Conservation (phyloP, 1,139 yeast genomes). For the Candida labiduridarum region DNA sequence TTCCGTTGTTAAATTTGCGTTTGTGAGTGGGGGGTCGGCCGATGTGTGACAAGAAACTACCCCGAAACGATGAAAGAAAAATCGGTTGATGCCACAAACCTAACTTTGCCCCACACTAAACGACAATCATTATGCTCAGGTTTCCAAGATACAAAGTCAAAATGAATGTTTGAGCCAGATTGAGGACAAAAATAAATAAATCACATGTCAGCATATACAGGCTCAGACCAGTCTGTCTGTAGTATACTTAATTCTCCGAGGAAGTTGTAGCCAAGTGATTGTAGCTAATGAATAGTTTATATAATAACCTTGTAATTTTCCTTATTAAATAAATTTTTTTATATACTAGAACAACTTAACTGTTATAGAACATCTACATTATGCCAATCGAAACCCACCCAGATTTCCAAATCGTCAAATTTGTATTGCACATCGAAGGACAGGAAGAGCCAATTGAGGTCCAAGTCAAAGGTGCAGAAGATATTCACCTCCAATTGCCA, state of each 20-base stretch:
- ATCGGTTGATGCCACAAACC: not conserved
- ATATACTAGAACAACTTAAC: not conserved
- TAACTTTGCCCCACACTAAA: too few species aligned
- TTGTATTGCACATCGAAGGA: constrained; percentile 35
- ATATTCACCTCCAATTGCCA: constrained; percentile 36
- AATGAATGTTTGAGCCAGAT: not conserved
- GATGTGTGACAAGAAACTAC: not conserved
- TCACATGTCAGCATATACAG: not conserved
- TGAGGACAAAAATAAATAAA: not conserved
- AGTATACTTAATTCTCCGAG: constrained; percentile 1
- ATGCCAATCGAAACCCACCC: constrained; percentile 21
- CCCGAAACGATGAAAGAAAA: not conserved
- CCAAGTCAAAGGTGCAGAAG: constrained; percentile 32
- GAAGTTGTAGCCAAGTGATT: not conserved
- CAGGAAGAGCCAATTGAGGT: constrained; percentile 31
- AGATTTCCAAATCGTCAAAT: constrained; percentile 38
- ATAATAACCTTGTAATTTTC: not conserved
- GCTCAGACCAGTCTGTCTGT: not conserved
- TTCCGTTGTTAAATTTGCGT: not conserved
- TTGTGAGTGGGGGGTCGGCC: not conserved
- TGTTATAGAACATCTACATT: not conserved
- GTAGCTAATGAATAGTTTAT: not conserved
- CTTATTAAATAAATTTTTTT: not conserved
- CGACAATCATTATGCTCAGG: too few species aligned
- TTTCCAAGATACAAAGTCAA: not conserved